phyloP scores from a whole-genome alignment of 1,284 basidiomycete genomes.

The Cutaneotrichosporon cutaneum region DNA sequence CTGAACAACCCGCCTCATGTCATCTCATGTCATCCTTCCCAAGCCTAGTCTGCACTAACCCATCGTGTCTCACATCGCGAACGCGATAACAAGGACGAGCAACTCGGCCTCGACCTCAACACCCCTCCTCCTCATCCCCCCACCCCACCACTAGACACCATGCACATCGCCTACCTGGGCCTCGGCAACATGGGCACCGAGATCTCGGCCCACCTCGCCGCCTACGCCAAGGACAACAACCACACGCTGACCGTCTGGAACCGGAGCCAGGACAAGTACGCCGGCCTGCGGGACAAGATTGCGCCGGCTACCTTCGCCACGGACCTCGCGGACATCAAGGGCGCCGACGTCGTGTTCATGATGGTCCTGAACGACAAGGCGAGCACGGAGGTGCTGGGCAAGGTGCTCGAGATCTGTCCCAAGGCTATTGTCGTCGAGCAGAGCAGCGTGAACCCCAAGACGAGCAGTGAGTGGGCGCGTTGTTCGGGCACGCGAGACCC shows the following conservation, averaged over 20 bases:
- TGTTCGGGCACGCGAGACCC: too few species aligned
- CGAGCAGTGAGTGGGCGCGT: constrained; percentile 29
- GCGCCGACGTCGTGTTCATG: constrained; percentile 30
- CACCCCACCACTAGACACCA: too few species aligned
- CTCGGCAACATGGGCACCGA: constrained; percentile 41
- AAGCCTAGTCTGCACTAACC: neutral
- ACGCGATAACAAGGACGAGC: too few species aligned
- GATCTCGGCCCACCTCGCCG: constrained; percentile 35
- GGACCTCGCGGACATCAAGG: constrained; percentile 27
- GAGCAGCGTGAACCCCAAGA: constrained; percentile 34
- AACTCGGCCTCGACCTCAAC: too few species aligned
- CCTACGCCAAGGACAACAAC: constrained; percentile 24
- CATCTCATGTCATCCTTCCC: neutral
- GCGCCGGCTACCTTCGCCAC: constrained; percentile 20
- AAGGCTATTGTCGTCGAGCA: constrained; percentile 38
- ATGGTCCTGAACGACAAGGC: constrained; percentile 40
- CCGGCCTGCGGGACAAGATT: constrained; percentile 18
- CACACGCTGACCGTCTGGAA: constrained; percentile 36
- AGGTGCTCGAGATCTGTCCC: constrained; percentile 11
- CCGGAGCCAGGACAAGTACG: constrained; percentile 37
- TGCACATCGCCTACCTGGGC: constrained; percentile 33
- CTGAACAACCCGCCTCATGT: too few species aligned
- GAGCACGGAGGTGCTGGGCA: constrained; percentile 26
- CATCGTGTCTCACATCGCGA: too few species aligned
- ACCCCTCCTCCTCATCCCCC: too few species aligned